Conservation (phyloP, 1,284 basidiomycete species). For the Tilletia caries region DNA sequence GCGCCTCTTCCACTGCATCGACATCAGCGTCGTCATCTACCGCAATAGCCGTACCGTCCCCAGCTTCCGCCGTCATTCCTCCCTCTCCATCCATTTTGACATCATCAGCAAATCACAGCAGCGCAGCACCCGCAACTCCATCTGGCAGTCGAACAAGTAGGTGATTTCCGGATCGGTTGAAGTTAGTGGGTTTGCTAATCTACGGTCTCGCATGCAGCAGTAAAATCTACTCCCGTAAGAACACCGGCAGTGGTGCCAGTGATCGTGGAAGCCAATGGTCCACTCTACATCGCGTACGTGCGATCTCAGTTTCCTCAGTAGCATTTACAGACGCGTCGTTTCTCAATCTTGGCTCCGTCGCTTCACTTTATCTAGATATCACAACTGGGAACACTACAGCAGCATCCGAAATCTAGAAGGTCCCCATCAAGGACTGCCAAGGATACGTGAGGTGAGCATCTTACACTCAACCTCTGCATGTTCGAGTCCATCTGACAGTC, state of each 20-base stretch:
- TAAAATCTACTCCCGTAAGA: background rate
- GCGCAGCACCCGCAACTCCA: background rate
- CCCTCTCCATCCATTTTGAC: background rate
- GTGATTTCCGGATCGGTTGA: background rate
- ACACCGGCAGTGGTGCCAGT: background rate
- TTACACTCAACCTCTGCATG: background rate
- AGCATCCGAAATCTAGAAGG: slow-evolving; percentile 80
- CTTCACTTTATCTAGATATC: slow-evolving; percentile 63
- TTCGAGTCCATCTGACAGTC: background rate
- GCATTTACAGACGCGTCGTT: background rate
- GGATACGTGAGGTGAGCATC: slow-evolving; percentile 55
- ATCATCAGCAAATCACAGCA: background rate
- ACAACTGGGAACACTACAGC: slow-evolving; percentile 93
- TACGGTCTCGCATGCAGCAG: background rate
- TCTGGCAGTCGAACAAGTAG: background rate
- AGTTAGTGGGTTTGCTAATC: too few relatives aligned
- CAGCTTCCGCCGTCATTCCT: background rate
- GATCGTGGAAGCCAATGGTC: slow-evolving; percentile 38
- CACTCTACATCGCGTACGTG: slow-evolving; percentile 42
- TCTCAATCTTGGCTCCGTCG: background rate
- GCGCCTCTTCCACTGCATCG: background rate
- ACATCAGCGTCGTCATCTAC: background rate
- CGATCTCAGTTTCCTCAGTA: background rate
- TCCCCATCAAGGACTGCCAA: slow-evolving; percentile 74
- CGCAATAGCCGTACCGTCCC: background rate